Evolutionary conservation across 2,329 filamentous ascomycete species (phyloP).

Genomic region (Trichoderma sp.): DNA sequence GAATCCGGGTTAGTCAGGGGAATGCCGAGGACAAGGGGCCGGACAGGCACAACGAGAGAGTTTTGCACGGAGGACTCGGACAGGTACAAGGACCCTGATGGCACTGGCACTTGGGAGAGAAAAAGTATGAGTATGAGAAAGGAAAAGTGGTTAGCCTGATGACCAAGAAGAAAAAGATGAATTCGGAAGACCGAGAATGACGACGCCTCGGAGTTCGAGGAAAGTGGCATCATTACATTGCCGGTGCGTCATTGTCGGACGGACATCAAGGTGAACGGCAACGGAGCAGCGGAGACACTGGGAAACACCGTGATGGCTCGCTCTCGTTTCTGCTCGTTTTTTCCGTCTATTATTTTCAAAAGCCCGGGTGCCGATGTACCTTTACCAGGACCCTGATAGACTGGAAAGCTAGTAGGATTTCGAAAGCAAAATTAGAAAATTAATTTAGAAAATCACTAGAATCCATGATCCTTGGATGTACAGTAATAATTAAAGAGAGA

Average conservation of each 20-base stretch:
- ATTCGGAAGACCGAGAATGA: not conserved
- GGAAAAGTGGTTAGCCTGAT: not conserved
- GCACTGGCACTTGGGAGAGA: not conserved
- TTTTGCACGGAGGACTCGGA: not conserved
- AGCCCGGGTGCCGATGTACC: not conserved
- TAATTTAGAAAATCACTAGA: not conserved
- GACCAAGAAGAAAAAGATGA: not conserved
- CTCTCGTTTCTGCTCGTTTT: not conserved
- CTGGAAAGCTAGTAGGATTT: not conserved
- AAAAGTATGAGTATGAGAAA: not conserved
- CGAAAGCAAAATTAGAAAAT: not conserved
- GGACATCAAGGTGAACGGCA: conserved; percentile 8
- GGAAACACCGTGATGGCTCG: conserved; percentile 2
- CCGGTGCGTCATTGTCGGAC: conserved; percentile 1
- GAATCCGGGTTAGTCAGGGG: not conserved
- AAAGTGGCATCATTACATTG: not conserved
- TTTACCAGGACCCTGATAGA: not conserved
- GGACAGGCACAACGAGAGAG: not conserved
- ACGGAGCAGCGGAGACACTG: not conserved
- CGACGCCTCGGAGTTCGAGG: not conserved
- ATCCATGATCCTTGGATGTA: not conserved
- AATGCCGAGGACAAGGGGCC: not conserved
- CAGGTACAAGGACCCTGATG: not conserved
- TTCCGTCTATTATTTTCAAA: not conserved
- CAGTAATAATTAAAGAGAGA: not conserved